Conservation (phyloP, 148 eudicot species). For the Heliamphora exappendiculata region DNA sequence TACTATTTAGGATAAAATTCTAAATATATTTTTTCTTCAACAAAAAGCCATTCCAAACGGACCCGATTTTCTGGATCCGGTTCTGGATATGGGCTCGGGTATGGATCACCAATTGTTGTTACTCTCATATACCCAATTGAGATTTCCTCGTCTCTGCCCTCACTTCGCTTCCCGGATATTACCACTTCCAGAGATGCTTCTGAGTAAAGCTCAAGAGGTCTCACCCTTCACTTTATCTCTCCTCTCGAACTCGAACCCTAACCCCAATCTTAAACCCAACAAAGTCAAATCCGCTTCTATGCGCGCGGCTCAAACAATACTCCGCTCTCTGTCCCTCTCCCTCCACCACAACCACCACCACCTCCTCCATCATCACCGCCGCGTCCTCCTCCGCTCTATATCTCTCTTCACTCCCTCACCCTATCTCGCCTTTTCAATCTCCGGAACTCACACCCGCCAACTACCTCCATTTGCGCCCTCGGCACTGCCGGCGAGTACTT, state of each 20-base stretch:
- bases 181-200: conserved; percentile 14
- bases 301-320: conserved; percentile 14
- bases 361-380: background rate
- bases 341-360: conserved; percentile 7
- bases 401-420: conserved; percentile 8
- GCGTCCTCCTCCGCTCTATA: conserved; percentile 4
- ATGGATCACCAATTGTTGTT: too few relatives aligned
- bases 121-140: background rate
- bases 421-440: background rate
- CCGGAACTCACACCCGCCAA: background rate
- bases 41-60: too few relatives aligned
- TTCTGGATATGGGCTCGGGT: too few relatives aligned
- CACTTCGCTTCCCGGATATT: background rate
- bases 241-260: background rate
- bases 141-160: background rate
- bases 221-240: conserved; percentile 15
- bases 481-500: conserved; percentile 17
- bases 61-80: too few relatives aligned
- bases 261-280: background rate
- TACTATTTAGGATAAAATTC: too few relatives aligned
- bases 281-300: conserved; percentile 10
- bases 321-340: conserved; percentile 18
- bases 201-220: conserved; percentile 17
- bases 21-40: too few relatives aligned
- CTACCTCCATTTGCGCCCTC: background rate